Conservation (phyloP, 2,329 filamentous ascomycete genomes). For the Ramichloridium luteum region DNA sequence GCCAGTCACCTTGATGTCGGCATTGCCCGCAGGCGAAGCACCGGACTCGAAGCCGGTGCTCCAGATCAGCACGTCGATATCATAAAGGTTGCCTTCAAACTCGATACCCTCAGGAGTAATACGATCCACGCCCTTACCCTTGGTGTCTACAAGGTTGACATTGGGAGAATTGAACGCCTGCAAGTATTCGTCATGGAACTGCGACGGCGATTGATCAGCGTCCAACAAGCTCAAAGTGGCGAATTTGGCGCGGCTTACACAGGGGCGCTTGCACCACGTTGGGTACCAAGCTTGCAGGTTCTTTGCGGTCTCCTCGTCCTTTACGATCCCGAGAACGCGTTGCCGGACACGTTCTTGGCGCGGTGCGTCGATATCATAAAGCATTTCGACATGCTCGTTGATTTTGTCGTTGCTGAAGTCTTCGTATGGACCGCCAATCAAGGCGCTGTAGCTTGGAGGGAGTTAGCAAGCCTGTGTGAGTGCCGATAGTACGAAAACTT, state of each 20-base stretch:
- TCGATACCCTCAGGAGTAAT: slow-evolving; percentile 38
- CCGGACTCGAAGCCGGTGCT: slow-evolving; percentile 32
- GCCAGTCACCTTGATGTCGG: slow-evolving; percentile 24
- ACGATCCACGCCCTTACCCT: slow-evolving; percentile 39
- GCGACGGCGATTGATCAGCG: not conserved
- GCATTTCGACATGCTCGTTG: slow-evolving; percentile 25
- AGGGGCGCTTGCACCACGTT: slow-evolving; percentile 51
- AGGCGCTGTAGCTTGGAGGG: slow-evolving; percentile 17
- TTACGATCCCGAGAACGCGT: slow-evolving; percentile 41
- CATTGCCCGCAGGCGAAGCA: slow-evolving; percentile 21
- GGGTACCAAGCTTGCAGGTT: slow-evolving; percentile 49
- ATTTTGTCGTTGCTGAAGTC: slow-evolving; percentile 27
- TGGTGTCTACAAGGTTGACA: slow-evolving; percentile 49
- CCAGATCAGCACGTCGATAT: slow-evolving; percentile 36
- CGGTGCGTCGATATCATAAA: slow-evolving; percentile 32
- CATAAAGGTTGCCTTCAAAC: slow-evolving; percentile 36
- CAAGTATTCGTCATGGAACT: slow-evolving; percentile 25
- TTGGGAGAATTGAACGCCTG: slow-evolving; percentile 45
- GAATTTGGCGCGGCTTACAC: too few relatives aligned
- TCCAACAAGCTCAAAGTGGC: too few relatives aligned
- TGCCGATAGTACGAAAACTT: not conserved
- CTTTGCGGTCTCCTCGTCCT: slow-evolving; percentile 39
- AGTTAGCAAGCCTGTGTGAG: not conserved
- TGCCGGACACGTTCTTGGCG: slow-evolving; percentile 35
- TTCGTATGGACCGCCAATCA: slow-evolving; percentile 27